phyloP scores from a whole-genome alignment of 2,329 filamentous ascomycete genomes.

The Neofusicoccum laricinum region DNA sequence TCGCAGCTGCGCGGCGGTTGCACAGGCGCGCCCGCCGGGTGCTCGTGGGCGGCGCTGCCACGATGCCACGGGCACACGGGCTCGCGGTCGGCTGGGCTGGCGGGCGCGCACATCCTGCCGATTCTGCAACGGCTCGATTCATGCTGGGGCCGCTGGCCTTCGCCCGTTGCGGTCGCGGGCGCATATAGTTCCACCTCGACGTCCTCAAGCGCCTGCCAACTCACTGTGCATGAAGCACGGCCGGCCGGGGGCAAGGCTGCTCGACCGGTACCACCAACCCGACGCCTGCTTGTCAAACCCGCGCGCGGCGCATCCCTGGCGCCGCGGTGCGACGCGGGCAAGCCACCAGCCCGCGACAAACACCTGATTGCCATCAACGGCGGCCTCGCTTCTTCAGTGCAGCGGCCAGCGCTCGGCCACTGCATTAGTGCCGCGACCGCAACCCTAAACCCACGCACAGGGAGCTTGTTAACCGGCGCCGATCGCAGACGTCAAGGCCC shows the following conservation, averaged over 20 bases:
- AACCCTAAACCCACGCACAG: not conserved
- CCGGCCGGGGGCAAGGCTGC: slow-evolving; percentile 7
- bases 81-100: too few relatives aligned
- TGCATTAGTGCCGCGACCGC: not conserved
- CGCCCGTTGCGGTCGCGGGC: slow-evolving; percentile 3
- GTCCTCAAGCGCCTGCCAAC: slow-evolving; percentile 28
- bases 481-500: not conserved
- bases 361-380: slow-evolving; percentile 6
- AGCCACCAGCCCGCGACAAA: not conserved
- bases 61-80: too few relatives aligned
- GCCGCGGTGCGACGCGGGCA: not conserved
- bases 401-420: slow-evolving; percentile 3
- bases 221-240: slow-evolving; percentile 24
- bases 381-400: slow-evolving; percentile 10
- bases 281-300: slow-evolving; percentile 11
- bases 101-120: not conserved
- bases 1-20: not conserved
- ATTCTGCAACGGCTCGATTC: slow-evolving; percentile 15
- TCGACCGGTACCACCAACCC: slow-evolving; percentile 13
- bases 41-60: not conserved
- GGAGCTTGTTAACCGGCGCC: not conserved
- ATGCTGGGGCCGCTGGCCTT: slow-evolving; percentile 7
- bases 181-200: slow-evolving; percentile 28
- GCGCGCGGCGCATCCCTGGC: not conserved
- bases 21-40: not conserved